These are phyloP conservation scores for Tetradesmus lagerheimii DNA, from an alignment of 139 green algal species.

Conservation along the genomic window DNA sequence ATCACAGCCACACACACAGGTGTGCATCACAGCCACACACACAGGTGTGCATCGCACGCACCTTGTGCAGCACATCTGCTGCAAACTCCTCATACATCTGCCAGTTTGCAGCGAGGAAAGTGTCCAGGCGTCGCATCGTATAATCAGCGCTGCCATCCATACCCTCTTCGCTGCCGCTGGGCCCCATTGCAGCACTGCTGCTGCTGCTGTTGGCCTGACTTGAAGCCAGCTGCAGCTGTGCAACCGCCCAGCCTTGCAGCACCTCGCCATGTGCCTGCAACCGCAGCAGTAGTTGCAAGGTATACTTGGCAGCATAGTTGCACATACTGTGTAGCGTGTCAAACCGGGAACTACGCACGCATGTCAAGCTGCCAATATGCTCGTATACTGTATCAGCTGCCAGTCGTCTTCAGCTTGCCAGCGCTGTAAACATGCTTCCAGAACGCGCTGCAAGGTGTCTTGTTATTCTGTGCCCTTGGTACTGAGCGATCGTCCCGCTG, in stretches of 20 bases:
- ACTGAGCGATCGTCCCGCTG: too few relatives aligned
- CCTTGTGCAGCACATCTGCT: not conserved
- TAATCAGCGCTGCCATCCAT: not conserved
- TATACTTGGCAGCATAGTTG: not conserved
- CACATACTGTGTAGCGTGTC: too few relatives aligned
- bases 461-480: too few relatives aligned
- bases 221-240: slow-evolving; percentile 12
- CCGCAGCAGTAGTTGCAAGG: not conserved
- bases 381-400: not conserved
- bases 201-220: not conserved
- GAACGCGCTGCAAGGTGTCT: too few relatives aligned
- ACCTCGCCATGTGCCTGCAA: slow-evolving; percentile 21
- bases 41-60: not conserved
- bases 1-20: too few relatives aligned
- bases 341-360: too few relatives aligned
- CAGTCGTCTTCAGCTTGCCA: too few relatives aligned
- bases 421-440: too few relatives aligned
- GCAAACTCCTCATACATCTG: slow-evolving; percentile 15
- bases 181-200: not conserved
- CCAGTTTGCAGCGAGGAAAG: slow-evolving; percentile 36
- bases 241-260: not conserved
- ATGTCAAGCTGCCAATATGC: too few relatives aligned
- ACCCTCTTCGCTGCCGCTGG: not conserved
- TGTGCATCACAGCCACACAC: too few relatives aligned
- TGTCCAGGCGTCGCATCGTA: not conserved